A percentile compares a stretch with the other conserved stretches of the same genome.
Evolutionary conservation across 257 asterid species (phyloP).

Genomic region (Striga asiatica): DNA sequence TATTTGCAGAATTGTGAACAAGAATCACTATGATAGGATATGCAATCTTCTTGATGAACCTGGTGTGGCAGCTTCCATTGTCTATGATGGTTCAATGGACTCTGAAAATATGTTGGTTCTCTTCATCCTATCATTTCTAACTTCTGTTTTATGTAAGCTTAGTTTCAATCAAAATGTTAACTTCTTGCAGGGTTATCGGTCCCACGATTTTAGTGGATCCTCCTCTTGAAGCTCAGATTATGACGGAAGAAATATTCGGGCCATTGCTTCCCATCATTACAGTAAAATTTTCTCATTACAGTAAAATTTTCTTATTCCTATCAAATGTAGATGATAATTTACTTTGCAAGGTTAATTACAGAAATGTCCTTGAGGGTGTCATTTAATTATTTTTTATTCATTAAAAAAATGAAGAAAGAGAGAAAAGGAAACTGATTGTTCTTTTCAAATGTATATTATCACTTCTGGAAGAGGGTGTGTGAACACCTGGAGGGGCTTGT

Average conservation of each 20-base stretch:
- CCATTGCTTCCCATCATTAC: conserved; percentile 91
- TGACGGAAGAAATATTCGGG: conserved; percentile 90
- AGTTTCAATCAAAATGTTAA: background rate
- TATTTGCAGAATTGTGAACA: conserved; percentile 64
- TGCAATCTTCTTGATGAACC: conserved; percentile 60
- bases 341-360: background rate
- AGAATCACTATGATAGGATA: conserved; percentile 60
- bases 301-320: too few relatives aligned
- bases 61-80: conserved; percentile 49
- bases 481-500: too few relatives aligned
- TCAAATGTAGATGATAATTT: background rate
- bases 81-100: conserved; percentile 74
- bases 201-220: conserved; percentile 90
- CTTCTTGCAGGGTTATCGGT: conserved; percentile 53
- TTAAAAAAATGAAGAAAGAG: background rate
- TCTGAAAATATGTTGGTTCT: conserved; percentile 48
- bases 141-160: background rate
- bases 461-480: too few relatives aligned
- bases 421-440: too few relatives aligned
- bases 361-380: background rate
- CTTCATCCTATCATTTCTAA: background rate
- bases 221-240: conserved; percentile 67
- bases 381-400: background rate
- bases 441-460: too few relatives aligned
- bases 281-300: conserved; percentile 33